Percentiles rank a stretch among this genome's conserved stretches.
These are phyloP conservation scores for Arachnomyces sp. DNA, from an alignment of 2,329 filamentous ascomycete species.

Conservation along the genomic window DNA sequence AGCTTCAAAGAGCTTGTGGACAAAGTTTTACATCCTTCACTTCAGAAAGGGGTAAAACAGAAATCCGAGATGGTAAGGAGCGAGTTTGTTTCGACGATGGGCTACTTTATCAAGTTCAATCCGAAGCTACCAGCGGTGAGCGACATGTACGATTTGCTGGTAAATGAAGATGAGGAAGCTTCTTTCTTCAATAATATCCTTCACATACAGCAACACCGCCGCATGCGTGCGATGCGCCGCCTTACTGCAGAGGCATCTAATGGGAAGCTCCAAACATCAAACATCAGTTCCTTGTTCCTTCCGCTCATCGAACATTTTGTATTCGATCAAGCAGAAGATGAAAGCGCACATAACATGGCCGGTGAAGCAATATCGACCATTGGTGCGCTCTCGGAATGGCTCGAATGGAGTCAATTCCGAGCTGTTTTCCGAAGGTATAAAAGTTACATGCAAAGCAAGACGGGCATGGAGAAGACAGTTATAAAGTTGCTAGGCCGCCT, in stretches of 20 bases:
- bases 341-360: constrained; percentile 67
- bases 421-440: constrained; percentile 78
- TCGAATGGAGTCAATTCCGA: constrained; percentile 88
- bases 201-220: constrained; percentile 79
- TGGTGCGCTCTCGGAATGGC: constrained; percentile 61
- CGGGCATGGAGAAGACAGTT: constrained; percentile 76
- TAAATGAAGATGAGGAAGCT: constrained; percentile 64
- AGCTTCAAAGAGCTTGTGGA: constrained; percentile 54
- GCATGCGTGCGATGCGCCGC: constrained; percentile 73
- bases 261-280: constrained; percentile 62
- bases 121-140: constrained; percentile 62
- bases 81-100: constrained; percentile 74
- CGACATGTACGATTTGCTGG: constrained; percentile 66
- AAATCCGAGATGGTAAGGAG: constrained; percentile 74
- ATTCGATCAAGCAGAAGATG: constrained; percentile 74
- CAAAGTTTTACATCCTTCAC: constrained; percentile 61
- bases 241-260: constrained; percentile 61
- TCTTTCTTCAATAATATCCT: constrained; percentile 91
- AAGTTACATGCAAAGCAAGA: constrained; percentile 70
- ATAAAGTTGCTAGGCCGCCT: constrained; percentile 74
- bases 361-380: constrained; percentile 81
- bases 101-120: constrained; percentile 65
- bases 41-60: constrained; percentile 70
- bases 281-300: constrained; percentile 79
- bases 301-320: constrained; percentile 92